A percentile compares a stretch with the other conserved stretches of the same genome.
Conservation (phyloP, 2,329 filamentous ascomycete genomes). For the Colletotrichum sp. region DNA sequence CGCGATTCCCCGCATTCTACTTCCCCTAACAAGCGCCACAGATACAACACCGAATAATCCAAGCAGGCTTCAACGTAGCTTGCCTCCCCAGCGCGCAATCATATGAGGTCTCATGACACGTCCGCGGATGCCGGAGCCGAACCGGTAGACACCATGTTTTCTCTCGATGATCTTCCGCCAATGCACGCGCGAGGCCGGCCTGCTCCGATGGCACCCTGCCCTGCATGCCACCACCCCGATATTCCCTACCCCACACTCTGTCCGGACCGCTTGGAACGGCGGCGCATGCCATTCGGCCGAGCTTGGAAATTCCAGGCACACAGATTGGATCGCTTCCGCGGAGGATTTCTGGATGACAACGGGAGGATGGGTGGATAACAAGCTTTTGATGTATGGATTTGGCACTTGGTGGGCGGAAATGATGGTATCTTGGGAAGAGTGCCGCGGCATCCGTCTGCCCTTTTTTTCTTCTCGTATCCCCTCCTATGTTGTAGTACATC, state of each 20-base stretch:
- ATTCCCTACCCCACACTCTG: neutral
- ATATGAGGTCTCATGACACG: neutral
- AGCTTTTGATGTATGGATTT: neutral
- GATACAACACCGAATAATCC: neutral
- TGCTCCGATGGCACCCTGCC: neutral
- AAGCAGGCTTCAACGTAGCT: neutral
- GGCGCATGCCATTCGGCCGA: neutral
- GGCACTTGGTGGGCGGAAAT: neutral
- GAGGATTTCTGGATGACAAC: neutral
- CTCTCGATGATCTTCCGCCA: conserved; percentile 7
- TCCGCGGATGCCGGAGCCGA: conserved; percentile 8
- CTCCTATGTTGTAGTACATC: neutral
- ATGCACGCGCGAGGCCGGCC: neutral
- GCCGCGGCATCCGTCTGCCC: neutral
- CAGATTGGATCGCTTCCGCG: neutral
- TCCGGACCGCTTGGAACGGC: neutral
- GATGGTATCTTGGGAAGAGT: neutral
- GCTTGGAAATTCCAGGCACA: neutral
- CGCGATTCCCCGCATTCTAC: neutral
- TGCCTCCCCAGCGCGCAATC: neutral
- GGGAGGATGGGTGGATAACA: neutral
- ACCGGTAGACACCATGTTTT: neutral
- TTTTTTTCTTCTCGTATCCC: neutral
- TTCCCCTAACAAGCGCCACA: neutral
- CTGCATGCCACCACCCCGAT: neutral